Base-by-base conservation (phyloP, 2,329 filamentous ascomycete genomes). In the Colletotrichum sp. region DNA sequence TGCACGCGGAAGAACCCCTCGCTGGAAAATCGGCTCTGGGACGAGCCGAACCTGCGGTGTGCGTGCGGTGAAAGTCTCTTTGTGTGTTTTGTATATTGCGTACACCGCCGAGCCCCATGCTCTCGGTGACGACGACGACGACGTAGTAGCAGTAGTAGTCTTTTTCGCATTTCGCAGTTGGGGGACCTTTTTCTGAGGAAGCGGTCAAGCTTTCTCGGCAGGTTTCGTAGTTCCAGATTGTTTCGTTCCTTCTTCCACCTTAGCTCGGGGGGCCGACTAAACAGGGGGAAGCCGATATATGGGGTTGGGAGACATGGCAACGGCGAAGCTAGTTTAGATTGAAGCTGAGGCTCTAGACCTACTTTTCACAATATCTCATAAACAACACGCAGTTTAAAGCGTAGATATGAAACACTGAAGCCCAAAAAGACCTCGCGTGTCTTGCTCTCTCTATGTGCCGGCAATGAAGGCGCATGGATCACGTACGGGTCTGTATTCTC, bases 31-130 rank as follows among this genome's bases (percentile, higher is more conserved):
- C 34, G 39, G 36, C 16, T n/a, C 25, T 15, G 22, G 25, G 27
- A 52, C 32, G 44, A 25, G 34, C 68, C 68, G 62, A 72, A 75
- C 29, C 52, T 75, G 69, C 72, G 72, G 72, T 75, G 72, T 72
- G 27, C 4, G 15, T 12, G 39, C 9, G 39, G 19, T 6, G 6
- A n/a, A n/a, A 44, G 39, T 2, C 39, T 44, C 39, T 19, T 1
- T 44, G 39, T 1, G 39, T 44, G 39, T 9, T 19, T 16, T 39
- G 16, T 25, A 9, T 13, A 29, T 55, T 25, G 29, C n/a, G 27
- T 30, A 44, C 66, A 69, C 66, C 66, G 66, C 66, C 13, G 66
- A 32, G 27, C 8, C 12, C 22, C 16, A n/a, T n/a, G 36, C 36
- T 27, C 39, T 8, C 63, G 34, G 27, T 15, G 63, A 13, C n/a